Evolutionary conservation across 2,329 filamentous ascomycete species (phyloP).

Genomic region (Colletotrichum magnum): DNA sequence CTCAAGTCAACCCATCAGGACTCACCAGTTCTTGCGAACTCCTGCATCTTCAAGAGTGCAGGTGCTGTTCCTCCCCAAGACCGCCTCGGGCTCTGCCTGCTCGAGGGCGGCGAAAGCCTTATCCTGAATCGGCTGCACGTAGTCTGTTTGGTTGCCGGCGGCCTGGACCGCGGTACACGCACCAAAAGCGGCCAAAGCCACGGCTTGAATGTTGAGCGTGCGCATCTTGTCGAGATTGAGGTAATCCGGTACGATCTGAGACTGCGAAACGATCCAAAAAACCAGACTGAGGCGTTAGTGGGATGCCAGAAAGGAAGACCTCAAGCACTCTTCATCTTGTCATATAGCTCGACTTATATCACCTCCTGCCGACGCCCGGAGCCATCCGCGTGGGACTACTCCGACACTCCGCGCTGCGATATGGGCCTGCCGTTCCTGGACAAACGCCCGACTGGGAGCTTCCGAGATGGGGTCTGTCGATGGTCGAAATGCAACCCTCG

Average conservation of each 20-base stretch:
- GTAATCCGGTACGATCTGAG: not conserved
- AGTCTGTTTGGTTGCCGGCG: conserved; percentile 1
- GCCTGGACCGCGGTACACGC: not conserved
- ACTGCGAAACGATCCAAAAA: no score
- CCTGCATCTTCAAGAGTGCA: conserved; percentile 14
- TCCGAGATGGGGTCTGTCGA: not conserved
- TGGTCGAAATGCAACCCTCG: not conserved
- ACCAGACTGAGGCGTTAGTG: no score
- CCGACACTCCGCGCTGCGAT: no score
- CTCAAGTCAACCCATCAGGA: not conserved
- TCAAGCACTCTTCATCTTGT: no score
- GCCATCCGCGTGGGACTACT: no score
- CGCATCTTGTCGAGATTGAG: not conserved
- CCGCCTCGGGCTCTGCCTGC: not conserved
- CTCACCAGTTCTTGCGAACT: conserved; percentile 13
- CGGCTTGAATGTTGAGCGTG: not conserved
- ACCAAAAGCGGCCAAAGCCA: not conserved
- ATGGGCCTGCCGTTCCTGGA: not conserved
- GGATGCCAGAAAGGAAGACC: no score
- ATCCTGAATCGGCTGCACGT: conserved; percentile 4
- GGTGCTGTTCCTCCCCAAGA: conserved; percentile 6
- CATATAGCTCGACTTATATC: no score
- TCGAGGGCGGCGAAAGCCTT: not conserved
- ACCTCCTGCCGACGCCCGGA: no score
- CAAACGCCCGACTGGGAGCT: not conserved